Evolutionary conservation across 768 basidiomycete genomes (phyloP).

Genomic region (Gloeopeniophorella convolvens): DNA sequence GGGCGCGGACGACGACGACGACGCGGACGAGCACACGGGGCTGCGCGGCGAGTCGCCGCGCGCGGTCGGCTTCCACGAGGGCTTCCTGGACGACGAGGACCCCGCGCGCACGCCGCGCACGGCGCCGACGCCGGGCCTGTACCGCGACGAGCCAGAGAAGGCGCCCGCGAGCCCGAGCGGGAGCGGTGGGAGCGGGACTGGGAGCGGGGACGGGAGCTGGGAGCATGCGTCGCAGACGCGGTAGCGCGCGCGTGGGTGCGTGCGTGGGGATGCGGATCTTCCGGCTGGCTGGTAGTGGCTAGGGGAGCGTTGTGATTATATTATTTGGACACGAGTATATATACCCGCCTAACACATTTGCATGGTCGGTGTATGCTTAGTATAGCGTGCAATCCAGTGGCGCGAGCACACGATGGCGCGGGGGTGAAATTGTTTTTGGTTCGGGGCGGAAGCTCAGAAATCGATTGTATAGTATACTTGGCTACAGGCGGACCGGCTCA

Average conservation of each 20-base stretch:
- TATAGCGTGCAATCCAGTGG: too few species aligned
- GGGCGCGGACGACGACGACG: constrained; percentile 75
- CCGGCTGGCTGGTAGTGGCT: too few species aligned
- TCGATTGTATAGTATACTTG: too few species aligned
- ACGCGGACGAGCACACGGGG: constrained; percentile 65
- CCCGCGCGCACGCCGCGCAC: constrained; percentile 27
- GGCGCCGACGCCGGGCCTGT: constrained; percentile 26
- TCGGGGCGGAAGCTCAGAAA: too few species aligned
- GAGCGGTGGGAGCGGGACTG: constrained; percentile 32
- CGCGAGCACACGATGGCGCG: too few species aligned
- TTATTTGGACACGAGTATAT: constrained; percentile 8
- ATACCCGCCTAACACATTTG: too few species aligned
- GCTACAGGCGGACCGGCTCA: background rate
- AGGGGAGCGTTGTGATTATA: background rate
- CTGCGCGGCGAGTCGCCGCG: constrained; percentile 39
- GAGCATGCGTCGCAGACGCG: constrained; percentile 54
- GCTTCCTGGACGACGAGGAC: constrained; percentile 79
- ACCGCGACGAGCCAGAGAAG: constrained; percentile 50
- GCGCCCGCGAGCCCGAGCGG: constrained; percentile 15
- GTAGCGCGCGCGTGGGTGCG: too few species aligned
- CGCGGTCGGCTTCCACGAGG: constrained; percentile 61
- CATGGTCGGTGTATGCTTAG: too few species aligned
- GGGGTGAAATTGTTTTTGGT: too few species aligned
- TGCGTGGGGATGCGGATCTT: too few species aligned
- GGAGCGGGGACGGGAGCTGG: constrained; percentile 67